Base-by-base conservation (phyloP, 164 flowering plant species). In the Chimonanthus praecox region DNA sequence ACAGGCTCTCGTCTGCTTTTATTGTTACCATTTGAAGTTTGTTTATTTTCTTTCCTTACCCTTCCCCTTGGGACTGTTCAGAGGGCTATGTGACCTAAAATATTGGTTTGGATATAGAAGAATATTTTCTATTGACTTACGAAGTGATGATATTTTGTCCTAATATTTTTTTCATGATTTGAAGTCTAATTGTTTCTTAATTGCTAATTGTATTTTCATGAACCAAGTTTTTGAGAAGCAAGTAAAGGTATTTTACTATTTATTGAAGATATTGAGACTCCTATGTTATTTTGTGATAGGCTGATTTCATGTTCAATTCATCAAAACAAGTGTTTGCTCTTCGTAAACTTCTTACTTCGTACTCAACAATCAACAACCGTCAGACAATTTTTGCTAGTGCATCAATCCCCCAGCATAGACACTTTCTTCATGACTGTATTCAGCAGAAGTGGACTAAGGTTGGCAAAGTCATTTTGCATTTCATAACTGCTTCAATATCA, bases 371-470 rank as follows among this genome's bases (percentile, higher is more conserved):
- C 78, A 75, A 80, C 68, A 81, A 71, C 71, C 92, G 97, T 68
- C 98, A 96, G 79, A 96, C 99, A 13, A 73, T 94, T 76, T 92
- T 96, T 79, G 97, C 97, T 10, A 90, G 99, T 82, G 98, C 99
- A 62, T 96, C 99, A 65, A 89, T 96, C 60, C 99, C 99, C 33
- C 98, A 92, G 80, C 99, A 90, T 76, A 88, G 76, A 10, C 88
- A 81, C 70, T 96, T 96, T 81, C 46, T 94, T 9, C 81, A 86
- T 79, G 95, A 92, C 64, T 94, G 97, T 71, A 82, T 92, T 70
- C 98, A 96, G 78, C 99, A 96, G 78, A 96, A 96, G 76, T 96
- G 99, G 99, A 94, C 95, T 74, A 96, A 92, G 98, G 98, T 95
- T 77, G 75, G 83, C 60, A 58, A 5, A 64, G 73, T 43, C 44